Percentiles rank a stretch among this genome's conserved stretches.
These are phyloP conservation scores for Exophiala mesophila DNA, from an alignment of 2,329 filamentous ascomycete species.

Conservation along the genomic window DNA sequence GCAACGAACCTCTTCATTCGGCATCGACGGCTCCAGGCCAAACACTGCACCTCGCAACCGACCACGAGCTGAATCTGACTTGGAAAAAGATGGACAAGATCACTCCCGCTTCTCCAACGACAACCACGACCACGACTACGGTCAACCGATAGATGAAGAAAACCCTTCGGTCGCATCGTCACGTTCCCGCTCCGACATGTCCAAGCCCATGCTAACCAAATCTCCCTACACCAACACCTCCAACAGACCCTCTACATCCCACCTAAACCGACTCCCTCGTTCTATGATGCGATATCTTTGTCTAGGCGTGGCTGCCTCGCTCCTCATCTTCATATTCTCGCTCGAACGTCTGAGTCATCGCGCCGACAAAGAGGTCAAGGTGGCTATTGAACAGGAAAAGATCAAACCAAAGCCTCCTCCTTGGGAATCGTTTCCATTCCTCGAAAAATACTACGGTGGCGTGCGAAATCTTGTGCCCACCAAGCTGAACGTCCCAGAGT, in stretches of 20 bases:
- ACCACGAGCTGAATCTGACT: conserved; percentile 22
- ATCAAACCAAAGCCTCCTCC: conserved; percentile 48
- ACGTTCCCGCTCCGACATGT: conserved; percentile 41
- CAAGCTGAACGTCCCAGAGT: conserved; percentile 69
- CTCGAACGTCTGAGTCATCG: conserved; percentile 69
- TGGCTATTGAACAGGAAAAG: conserved; percentile 39
- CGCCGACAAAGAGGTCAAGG: conserved; percentile 59
- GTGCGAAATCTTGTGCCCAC: conserved; percentile 65
- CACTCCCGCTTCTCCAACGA: conserved; percentile 6
- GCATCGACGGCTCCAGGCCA: conserved; percentile 10
- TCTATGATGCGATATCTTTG: conserved; percentile 75
- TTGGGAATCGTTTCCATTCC: conserved; percentile 85
- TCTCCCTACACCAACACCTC: conserved; percentile 31
- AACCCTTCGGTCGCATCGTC: conserved; percentile 49
- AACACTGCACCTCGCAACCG: conserved; percentile 20
- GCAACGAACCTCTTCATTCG: conserved; percentile 23
- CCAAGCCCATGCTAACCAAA: conserved; percentile 38
- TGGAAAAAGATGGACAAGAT: conserved; percentile 23
- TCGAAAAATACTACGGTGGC: conserved; percentile 87
- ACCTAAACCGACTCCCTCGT: conserved; percentile 61
- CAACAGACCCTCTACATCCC: conserved; percentile 31
- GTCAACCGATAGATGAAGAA: conserved; percentile 12
- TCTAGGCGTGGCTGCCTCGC: conserved; percentile 60
- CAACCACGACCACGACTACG: conserved; percentile 18
- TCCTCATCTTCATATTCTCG: conserved; percentile 71